Evolutionary conservation across 108 stramenopile genomes (phyloP).

Genomic region (Phaeodactylum tricornutum): DNA sequence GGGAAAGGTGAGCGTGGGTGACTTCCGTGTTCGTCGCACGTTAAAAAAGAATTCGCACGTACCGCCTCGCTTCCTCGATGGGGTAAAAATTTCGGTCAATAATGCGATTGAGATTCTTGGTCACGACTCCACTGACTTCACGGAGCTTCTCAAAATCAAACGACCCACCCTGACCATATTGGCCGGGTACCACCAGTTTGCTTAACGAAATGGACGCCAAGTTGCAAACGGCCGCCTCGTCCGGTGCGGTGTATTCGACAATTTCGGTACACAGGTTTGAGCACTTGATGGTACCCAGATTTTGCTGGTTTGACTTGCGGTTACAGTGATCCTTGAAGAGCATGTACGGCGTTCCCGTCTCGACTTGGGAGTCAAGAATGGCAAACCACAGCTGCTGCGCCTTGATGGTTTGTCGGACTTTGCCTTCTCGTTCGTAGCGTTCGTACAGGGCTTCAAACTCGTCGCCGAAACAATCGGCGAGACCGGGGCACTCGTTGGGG

Average conservation of each 20-base stretch:
- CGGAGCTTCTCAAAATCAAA: slow-evolving; percentile 87
- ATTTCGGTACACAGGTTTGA: slow-evolving; percentile 98
- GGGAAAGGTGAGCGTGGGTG: not conserved
- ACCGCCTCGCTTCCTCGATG: slow-evolving; percentile 63
- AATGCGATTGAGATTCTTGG: slow-evolving; percentile 93
- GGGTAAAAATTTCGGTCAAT: slow-evolving; percentile 99
- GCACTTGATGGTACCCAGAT: slow-evolving; percentile 96
- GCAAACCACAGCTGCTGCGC: slow-evolving; percentile 98
- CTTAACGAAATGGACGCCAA: slow-evolving; percentile 94
- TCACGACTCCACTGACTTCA: slow-evolving; percentile 88
- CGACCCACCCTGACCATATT: slow-evolving; percentile 28
- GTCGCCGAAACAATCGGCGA: slow-evolving; percentile 82
- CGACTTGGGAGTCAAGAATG: slow-evolving; percentile 96
- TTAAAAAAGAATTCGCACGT: slow-evolving; percentile 1
- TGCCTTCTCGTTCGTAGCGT: slow-evolving; percentile 91
- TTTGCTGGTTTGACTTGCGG: slow-evolving; percentile 96
- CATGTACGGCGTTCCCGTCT: slow-evolving; percentile 99
- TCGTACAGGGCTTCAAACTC: slow-evolving; percentile 93
- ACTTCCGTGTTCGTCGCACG: too few relatives aligned
- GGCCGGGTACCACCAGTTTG: slow-evolving; percentile 75
- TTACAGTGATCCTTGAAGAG: slow-evolving; percentile 99
- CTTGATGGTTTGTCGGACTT: slow-evolving; percentile 81
- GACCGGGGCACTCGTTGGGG: slow-evolving; percentile 94
- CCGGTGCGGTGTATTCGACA: slow-evolving; percentile 97
- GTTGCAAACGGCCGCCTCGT: slow-evolving; percentile 99